These are phyloP conservation scores for Vachellia collinsii DNA, from an alignment of 306 rosid species.

Conservation along the genomic window DNA sequence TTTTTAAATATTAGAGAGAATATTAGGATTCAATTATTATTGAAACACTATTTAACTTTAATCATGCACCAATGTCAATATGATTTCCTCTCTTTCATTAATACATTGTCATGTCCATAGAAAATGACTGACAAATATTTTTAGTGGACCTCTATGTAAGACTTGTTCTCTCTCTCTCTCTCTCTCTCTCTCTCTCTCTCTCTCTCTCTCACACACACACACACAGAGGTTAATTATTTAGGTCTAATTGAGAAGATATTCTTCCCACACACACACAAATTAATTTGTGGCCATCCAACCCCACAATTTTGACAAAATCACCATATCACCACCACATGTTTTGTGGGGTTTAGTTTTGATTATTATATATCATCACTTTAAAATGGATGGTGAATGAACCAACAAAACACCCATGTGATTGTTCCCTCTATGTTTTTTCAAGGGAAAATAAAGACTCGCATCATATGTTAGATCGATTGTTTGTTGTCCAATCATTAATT, in stretches of 20 bases:
- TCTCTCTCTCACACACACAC: too few species aligned
- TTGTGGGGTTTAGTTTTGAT: constrained; percentile 40
- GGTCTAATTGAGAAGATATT: constrained; percentile 40
- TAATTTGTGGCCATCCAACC: constrained; percentile 40
- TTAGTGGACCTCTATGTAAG: constrained; percentile 32
- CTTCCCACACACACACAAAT: neutral
- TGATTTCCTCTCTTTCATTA: constrained; percentile 1
- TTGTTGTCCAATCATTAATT: neutral
- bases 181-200: too few species aligned
- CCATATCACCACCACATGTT: constrained; percentile 33
- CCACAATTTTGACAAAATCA: constrained; percentile 40
- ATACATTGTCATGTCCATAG: constrained; percentile 2
- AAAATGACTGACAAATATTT: constrained; percentile 32
- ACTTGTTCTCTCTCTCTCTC: too few species aligned
- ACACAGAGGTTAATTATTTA: neutral
- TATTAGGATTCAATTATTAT: neutral
- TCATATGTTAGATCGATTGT: neutral
- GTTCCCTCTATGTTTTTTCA: neutral
- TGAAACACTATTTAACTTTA: neutral
- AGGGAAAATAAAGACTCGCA: constrained; percentile 34
- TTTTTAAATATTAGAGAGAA: constrained; percentile 31
- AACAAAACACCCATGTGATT: constrained; percentile 39
- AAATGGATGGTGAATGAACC: constrained; percentile 49
- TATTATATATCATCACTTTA: constrained; percentile 34
- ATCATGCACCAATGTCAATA: neutral